A percentile compares a stretch with the other conserved stretches of the same genome.
Evolutionary conservation across 2,329 filamentous ascomycete species (phyloP).

Genomic region (Apiospora hydei): DNA sequence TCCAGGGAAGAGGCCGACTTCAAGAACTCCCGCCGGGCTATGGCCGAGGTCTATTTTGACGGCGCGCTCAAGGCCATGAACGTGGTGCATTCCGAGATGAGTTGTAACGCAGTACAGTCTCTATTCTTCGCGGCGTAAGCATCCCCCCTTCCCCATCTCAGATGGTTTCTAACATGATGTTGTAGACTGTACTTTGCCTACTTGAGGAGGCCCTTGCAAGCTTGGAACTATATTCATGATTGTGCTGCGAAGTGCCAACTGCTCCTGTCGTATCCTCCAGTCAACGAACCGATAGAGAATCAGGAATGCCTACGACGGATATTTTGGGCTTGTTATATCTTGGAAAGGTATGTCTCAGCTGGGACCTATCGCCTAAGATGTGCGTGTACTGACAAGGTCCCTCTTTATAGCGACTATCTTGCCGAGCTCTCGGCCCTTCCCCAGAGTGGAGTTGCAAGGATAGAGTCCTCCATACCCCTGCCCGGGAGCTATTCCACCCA

Average conservation of each 20-base stretch:
- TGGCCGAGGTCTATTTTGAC: conserved; percentile 46
- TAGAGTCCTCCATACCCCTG: conserved; percentile 57
- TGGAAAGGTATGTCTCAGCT: conserved; percentile 51
- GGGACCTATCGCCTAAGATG: too few relatives aligned
- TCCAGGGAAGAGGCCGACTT: conserved; percentile 26
- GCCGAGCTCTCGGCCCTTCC: conserved; percentile 59
- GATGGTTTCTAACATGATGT: background rate
- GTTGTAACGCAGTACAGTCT: conserved; percentile 55
- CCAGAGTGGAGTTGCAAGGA: conserved; percentile 56
- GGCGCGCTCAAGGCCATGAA: conserved; percentile 54
- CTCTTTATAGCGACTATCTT: conserved; percentile 54
- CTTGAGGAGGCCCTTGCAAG: conserved; percentile 56
- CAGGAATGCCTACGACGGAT: conserved; percentile 57
- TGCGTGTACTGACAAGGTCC: too few relatives aligned
- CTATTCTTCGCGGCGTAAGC: conserved; percentile 58
- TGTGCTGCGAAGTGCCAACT: conserved; percentile 58
- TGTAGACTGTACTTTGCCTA: conserved; percentile 57
- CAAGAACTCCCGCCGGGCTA: conserved; percentile 22
- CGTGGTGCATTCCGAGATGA: conserved; percentile 54
- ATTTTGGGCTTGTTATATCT: conserved; percentile 63
- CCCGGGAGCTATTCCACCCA: conserved; percentile 57
- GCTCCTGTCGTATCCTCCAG: conserved; percentile 52
- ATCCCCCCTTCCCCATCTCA: background rate
- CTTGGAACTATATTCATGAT: conserved; percentile 59
- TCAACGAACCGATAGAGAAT: conserved; percentile 46